phyloP scores from a whole-genome alignment of 2,329 filamentous ascomycete species.

The Waltergamsia citrina region DNA sequence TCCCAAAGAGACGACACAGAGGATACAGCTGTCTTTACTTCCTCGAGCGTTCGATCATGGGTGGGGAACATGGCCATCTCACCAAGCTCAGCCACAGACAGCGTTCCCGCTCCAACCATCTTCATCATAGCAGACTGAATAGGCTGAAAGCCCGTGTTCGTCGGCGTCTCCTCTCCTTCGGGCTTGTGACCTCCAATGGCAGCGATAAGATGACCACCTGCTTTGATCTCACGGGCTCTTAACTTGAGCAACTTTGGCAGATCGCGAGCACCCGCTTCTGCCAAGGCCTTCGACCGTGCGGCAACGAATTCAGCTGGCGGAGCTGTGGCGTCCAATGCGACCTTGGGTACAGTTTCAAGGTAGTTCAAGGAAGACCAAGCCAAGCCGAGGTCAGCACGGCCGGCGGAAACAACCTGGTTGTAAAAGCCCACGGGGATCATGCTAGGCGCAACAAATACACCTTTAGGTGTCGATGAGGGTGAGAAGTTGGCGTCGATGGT shows the following conservation, averaged over 20 bases:
- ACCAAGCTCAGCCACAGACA: not conserved
- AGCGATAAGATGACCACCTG: not conserved
- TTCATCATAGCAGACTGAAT: conserved; percentile 1
- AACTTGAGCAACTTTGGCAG: not conserved
- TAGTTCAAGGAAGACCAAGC: conserved; percentile 2
- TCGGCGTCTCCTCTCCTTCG: not conserved
- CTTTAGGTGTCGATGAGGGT: not conserved
- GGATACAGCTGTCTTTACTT: not conserved
- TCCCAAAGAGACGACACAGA: not conserved
- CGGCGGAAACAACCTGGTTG: not conserved
- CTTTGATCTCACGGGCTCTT: not conserved
- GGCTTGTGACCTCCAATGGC: conserved; percentile 1
- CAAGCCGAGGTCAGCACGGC: not conserved
- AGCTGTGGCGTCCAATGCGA: not conserved
- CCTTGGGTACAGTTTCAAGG: not conserved
- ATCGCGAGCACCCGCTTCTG: not conserved
- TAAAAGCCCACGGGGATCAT: conserved; percentile 1
- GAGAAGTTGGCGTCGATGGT: conserved; percentile 1
- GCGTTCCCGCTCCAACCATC: not conserved
- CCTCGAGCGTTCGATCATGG: not conserved
- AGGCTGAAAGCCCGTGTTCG: not conserved
- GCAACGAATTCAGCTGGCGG: not conserved
- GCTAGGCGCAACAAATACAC: not conserved
- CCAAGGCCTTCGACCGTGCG: not conserved
- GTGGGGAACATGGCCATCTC: not conserved